Evolutionary conservation across 345 rosid genomes (phyloP), one percentile per base, ranked within the genome.

Genomic region (Syzygium aromaticum): DNA sequence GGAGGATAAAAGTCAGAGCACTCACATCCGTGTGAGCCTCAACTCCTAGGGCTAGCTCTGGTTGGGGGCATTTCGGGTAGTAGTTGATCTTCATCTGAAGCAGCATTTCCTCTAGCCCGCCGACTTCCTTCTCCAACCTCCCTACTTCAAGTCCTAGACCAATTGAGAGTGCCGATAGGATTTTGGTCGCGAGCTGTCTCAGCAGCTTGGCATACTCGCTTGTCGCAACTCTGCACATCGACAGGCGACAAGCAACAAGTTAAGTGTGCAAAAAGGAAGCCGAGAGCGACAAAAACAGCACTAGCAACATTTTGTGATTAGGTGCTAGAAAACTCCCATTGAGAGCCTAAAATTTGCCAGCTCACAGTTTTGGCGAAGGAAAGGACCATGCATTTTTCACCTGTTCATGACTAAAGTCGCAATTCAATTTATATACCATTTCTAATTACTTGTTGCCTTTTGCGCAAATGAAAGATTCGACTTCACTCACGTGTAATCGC

Each of bases 21-120:
- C 97, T 93, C n/a, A 96, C 54, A 86, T 98, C 98, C 3, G 98
- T 98, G 91, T 98, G 99, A 80, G 99, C 98, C 90, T 98, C 99
- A n/a, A 96, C 99, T 9, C 99, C 99, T 0, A 98, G 94, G 49
- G 99, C 98, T 14, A 98, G 95, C 88, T 98, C 99, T 15, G 98
- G 99, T 52, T 96, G 98, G 33, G 99, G 99, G 57, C 99, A 98
- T 88, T 92, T 95, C 4, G 99, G 99, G 91, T 96, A 98, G 88
- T 95, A 95, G 88, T 98, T 98, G 83, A 98, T 96, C 91, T 96
- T 98, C 99, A 93, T 94, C 80, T 96, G 98, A 13, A 98, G 95
- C 2, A 95, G 93, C 43, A 96, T 92, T 89, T 98, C 98, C 87
- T 98, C 99, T 25, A 94, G 64, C 3, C 98, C 99, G 21, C 99